These are phyloP conservation scores for Pterocarpus santalinus DNA, from an alignment of 306 rosid species.

Conservation along the genomic window DNA sequence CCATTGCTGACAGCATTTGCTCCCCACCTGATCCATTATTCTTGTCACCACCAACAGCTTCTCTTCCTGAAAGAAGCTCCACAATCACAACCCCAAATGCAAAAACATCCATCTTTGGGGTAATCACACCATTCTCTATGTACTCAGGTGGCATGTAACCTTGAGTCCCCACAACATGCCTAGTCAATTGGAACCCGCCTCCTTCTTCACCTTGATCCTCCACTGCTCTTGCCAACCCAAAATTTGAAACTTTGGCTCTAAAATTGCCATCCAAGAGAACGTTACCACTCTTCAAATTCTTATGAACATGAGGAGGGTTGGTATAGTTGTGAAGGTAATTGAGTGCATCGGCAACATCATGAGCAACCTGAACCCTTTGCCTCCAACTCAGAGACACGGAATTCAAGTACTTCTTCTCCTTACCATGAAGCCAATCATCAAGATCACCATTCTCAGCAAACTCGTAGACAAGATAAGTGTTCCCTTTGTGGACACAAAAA, in stretches of 20 bases:
- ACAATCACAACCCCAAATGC: constrained; percentile 75
- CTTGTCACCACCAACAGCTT: constrained; percentile 47
- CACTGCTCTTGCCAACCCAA: constrained; percentile 68
- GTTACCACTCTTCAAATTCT: constrained; percentile 71
- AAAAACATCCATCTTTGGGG: constrained; percentile 77
- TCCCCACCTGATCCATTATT: constrained; percentile 32
- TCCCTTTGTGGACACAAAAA: constrained; percentile 68
- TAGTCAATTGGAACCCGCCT: constrained; percentile 63
- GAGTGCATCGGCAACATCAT: constrained; percentile 72
- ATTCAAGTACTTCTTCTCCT: constrained; percentile 24
- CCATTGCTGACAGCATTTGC: constrained; percentile 43
- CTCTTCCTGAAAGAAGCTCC: constrained; percentile 78
- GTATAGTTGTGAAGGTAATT: constrained; percentile 79
- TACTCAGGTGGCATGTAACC: constrained; percentile 89
- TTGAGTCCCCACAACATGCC: constrained; percentile 83
- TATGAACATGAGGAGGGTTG: constrained; percentile 68
- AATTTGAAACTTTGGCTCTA: constrained; percentile 71
- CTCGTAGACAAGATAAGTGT: constrained; percentile 79
- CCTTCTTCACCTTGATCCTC: constrained; percentile 42
- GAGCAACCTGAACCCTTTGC: constrained; percentile 80
- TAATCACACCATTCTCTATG: constrained; percentile 69
- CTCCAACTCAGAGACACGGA: constrained; percentile 56
- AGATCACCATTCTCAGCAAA: constrained; percentile 71
- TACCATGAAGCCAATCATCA: constrained; percentile 56
- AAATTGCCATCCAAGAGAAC: constrained; percentile 67